phyloP scores from a whole-genome alignment of 2,329 filamentous ascomycete species.

The Ceratocystis colombiana region DNA sequence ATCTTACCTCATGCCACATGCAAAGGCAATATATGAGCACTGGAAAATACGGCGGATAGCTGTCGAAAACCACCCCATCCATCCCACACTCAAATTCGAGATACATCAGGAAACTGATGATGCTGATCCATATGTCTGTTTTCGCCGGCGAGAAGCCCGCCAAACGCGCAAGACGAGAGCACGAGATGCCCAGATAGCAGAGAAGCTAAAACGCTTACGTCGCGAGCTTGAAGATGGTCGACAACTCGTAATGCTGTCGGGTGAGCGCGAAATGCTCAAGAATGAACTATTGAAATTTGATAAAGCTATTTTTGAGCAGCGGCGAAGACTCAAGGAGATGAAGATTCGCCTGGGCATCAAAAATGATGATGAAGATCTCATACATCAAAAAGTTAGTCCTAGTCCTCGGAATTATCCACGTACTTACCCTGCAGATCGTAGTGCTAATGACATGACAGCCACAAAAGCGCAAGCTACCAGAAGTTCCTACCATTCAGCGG shows the following conservation, averaged over 20 bases:
- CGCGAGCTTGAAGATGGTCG: constrained; percentile 85
- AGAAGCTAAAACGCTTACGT: constrained; percentile 85
- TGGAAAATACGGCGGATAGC: constrained; percentile 66
- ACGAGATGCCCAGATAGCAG: constrained; percentile 84
- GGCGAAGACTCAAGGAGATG: constrained; percentile 70
- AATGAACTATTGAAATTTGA: constrained; percentile 67
- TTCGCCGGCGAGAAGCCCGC: constrained; percentile 85
- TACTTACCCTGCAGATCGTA: constrained; percentile 27
- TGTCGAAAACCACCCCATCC: constrained; percentile 60
- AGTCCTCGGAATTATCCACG: constrained; percentile 4
- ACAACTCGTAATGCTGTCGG: constrained; percentile 65
- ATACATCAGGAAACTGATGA: constrained; percentile 91
- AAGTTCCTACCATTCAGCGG: constrained; percentile 51
- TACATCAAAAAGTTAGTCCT: constrained; percentile 74
- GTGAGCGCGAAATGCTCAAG: constrained; percentile 69
- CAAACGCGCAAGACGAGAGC: constrained; percentile 91
- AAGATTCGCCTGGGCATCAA: constrained; percentile 86
- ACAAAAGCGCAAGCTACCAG: constrained; percentile 56
- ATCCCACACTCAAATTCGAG: constrained; percentile 81
- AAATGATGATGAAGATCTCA: constrained; percentile 82
- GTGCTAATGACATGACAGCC: constrained; percentile 43
- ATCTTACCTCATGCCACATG: constrained; percentile 44
- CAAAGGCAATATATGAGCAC: constrained; percentile 77
- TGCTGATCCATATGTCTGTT: constrained; percentile 94
- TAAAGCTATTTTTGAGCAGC: constrained; percentile 70